These are phyloP conservation scores for Cajanus cajan DNA, from an alignment of 306 rosid species.

Conservation along the genomic window DNA sequence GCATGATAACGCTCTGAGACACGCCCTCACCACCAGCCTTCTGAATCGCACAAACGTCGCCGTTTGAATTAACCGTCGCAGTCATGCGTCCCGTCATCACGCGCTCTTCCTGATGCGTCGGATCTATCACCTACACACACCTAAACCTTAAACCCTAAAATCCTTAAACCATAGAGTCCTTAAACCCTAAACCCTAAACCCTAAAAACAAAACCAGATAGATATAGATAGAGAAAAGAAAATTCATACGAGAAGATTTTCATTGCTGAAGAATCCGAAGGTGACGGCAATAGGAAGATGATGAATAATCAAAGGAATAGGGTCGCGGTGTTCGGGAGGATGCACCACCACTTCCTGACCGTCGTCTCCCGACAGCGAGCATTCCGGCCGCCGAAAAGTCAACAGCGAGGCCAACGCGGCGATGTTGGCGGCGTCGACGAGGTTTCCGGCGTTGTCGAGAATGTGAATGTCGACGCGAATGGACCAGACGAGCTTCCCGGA, in stretches of 20 bases:
- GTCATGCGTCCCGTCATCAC: slow-evolving; percentile 95
- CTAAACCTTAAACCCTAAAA: neutral
- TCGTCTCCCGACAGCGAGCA: slow-evolving; percentile 82
- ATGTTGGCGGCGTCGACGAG: slow-evolving; percentile 91
- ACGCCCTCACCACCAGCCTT: slow-evolving; percentile 89
- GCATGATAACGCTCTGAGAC: slow-evolving; percentile 62
- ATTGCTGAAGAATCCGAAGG: slow-evolving; percentile 78
- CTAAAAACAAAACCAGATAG: neutral
- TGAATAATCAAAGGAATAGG: slow-evolving; percentile 86
- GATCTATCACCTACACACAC: slow-evolving; percentile 72
- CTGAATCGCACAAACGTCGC: slow-evolving; percentile 91
- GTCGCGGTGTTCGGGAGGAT: slow-evolving; percentile 76
- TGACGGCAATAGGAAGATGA: slow-evolving; percentile 91
- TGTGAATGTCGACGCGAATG: slow-evolving; percentile 76
- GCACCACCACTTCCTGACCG: slow-evolving; percentile 80
- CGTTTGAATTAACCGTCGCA: slow-evolving; percentile 72
- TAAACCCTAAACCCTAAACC: neutral
- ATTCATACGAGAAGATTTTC: slow-evolving; percentile 62
- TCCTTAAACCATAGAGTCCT: no score
- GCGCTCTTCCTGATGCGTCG: slow-evolving; percentile 83
- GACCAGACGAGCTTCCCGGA: slow-evolving; percentile 86
- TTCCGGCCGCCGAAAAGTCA: slow-evolving; percentile 85
- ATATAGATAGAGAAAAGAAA: neutral
- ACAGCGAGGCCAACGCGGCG: slow-evolving; percentile 79
- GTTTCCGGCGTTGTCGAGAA: slow-evolving; percentile 87